Percentiles rank a stretch among this genome's conserved stretches.
These are phyloP conservation scores for Hymenoscyphus infarciens DNA, from an alignment of 2,329 filamentous ascomycete genomes.

Conservation along the genomic window DNA sequence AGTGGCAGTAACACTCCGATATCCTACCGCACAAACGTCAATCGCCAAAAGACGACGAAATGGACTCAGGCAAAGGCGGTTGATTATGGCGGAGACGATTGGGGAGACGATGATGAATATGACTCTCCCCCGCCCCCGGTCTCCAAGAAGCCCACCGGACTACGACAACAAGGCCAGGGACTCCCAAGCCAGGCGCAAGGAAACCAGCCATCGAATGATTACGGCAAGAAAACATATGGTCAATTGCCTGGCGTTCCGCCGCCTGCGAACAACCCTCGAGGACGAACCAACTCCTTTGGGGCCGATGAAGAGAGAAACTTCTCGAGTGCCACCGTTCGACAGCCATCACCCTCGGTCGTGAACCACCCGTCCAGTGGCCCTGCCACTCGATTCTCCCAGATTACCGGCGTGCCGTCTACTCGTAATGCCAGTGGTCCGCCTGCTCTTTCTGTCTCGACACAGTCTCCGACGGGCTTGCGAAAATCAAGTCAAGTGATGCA, in stretches of 20 bases:
- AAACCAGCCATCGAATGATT: constrained; percentile 12
- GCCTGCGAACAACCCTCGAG: constrained; percentile 20
- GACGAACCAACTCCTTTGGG: constrained; percentile 49
- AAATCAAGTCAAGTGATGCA: constrained; percentile 20
- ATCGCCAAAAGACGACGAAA: constrained; percentile 85
- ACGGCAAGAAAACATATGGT: constrained; percentile 32
- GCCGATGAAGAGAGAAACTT: constrained; percentile 51
- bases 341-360: constrained; percentile 20
- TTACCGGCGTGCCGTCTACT: constrained; percentile 23
- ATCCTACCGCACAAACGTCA: constrained; percentile 78
- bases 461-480: constrained; percentile 24
- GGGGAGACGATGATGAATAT: constrained; percentile 72
- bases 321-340: constrained; percentile 34
- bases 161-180: constrained; percentile 42
- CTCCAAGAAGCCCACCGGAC: constrained; percentile 38
- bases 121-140: constrained; percentile 40
- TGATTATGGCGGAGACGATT: constrained; percentile 90
- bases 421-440: constrained; percentile 28
- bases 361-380: constrained; percentile 17
- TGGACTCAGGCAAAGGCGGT: constrained; percentile 88
- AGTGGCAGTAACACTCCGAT: constrained; percentile 26
- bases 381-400: constrained; percentile 33
- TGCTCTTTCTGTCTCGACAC: constrained; percentile 26
- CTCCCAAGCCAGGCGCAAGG: constrained; percentile 19
- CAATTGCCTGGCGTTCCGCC: constrained; percentile 30